Evolutionary conservation across 2,329 filamentous ascomycete species (phyloP), one percentile per base, ranked within the genome.

Genomic region (Bretziella fagacearum): DNA sequence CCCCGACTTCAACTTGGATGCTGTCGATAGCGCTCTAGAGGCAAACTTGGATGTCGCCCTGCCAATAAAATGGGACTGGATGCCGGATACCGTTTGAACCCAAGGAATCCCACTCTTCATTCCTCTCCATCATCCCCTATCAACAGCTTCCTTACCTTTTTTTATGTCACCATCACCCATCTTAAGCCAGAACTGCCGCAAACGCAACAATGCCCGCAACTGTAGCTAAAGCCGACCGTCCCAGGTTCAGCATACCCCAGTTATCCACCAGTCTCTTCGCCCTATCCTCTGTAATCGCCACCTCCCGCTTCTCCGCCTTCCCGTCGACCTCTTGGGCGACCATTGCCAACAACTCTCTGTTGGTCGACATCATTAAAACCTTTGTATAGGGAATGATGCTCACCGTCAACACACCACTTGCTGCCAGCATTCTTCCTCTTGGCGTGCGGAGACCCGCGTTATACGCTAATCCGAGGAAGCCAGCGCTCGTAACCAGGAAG

Each of bases 11-110:
- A 65, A 74, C 43, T 53, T 74, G 1, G 64, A 63, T 20, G 70
- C 70, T 0, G 67, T 73, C 20, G 70, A 74, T 52, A 69, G 71
- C 15, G 70, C 67, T 0, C 57, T 74, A 0, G 69, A 73, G 48
- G 68, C 69, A 0, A 73, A 73, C 46, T 58, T 74, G 2, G 71
- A 74, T 40, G 69, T 74, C 44, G 67, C 66, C 0, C 58, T 69
- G 10, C 70, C 70, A 0, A 65, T 69, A 1, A 71, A 70, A 35
- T 74, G 69, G 70, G 64, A 66, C 10, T 67, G 63, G 64, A 50
- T 50, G 44, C 48, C 48, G 60, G 58, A 1, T 61, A 65, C 22
- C 63, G 60, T 49, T 56, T 58, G 11, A 56, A 27, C 26, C 20
- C 27, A 30, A 5, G 27, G 10, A 10, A 10, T 30, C n/a, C 27